Evolutionary conservation across 2,329 filamentous ascomycete genomes (phyloP).

Genomic region (Colletotrichum ledebouriae): DNA sequence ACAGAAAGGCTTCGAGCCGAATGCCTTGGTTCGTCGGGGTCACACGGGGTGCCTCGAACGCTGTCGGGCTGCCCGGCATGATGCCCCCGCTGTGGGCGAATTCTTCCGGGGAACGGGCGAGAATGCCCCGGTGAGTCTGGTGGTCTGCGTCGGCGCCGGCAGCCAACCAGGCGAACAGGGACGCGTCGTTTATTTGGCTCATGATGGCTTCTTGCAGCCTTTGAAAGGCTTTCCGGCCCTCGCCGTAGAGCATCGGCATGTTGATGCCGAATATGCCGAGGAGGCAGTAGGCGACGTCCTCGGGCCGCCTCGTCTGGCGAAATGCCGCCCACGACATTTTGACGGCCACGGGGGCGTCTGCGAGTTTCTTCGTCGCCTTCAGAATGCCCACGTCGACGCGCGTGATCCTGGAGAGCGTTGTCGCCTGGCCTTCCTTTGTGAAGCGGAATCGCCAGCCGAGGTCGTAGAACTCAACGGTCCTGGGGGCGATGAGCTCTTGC

Average conservation of each 20-base stretch:
- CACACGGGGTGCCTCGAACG: too few relatives aligned
- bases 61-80: too few relatives aligned
- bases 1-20: too few relatives aligned
- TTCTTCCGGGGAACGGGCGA: conserved; percentile 13
- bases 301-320: conserved; percentile 44
- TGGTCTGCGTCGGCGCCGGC: neutral
- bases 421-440: neutral
- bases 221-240: conserved; percentile 46
- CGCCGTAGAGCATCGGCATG: conserved; percentile 48
- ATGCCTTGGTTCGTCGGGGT: too few relatives aligned
- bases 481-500: conserved; percentile 45
- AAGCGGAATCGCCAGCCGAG: conserved; percentile 37
- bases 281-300: conserved; percentile 48
- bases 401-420: neutral
- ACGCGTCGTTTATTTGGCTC: conserved; percentile 13
- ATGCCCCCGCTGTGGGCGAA: conserved; percentile 1
- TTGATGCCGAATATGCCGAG: conserved; percentile 48
- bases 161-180: conserved; percentile 25
- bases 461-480: conserved; percentile 40
- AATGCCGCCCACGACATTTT: conserved; percentile 49
- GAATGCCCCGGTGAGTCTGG: conserved; percentile 13
- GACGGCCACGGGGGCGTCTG: conserved; percentile 36
- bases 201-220: conserved; percentile 41
- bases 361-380: neutral
- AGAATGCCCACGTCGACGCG: conserved; percentile 21